phyloP scores from a whole-genome alignment of 768 basidiomycete species.

The Mycena maculata region DNA sequence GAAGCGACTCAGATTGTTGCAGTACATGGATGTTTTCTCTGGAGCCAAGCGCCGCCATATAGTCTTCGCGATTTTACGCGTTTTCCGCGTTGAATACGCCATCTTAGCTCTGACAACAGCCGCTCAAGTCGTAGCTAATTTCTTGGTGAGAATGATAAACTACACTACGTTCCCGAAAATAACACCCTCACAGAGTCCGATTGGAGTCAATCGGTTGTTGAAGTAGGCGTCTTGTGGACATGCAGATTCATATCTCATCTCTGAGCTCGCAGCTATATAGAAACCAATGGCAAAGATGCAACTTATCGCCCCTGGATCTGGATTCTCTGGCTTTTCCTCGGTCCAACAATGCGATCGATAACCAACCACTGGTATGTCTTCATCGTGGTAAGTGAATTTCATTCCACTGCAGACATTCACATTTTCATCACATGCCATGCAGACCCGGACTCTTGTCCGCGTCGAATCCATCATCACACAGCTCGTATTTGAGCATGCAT shows the following conservation, averaged over 20 bases:
- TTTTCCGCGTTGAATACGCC: conserved; percentile 34
- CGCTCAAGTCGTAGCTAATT: conserved; percentile 15
- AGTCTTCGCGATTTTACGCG: conserved; percentile 45
- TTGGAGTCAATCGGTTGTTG: conserved; percentile 34
- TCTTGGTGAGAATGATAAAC: background rate
- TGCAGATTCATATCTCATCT: background rate
- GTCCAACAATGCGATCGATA: conserved; percentile 49
- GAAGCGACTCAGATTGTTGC: background rate
- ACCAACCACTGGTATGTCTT: conserved; percentile 58
- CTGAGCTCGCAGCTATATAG: conserved; percentile 51
- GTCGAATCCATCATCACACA: conserved; percentile 58
- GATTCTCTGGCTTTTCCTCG: conserved; percentile 54
- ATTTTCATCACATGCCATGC: background rate
- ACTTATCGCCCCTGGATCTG: conserved; percentile 65
- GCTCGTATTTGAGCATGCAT: conserved; percentile 66
- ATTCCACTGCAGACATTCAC: background rate
- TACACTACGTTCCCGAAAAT: background rate
- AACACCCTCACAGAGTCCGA: conserved; percentile 10
- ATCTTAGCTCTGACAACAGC: conserved; percentile 18
- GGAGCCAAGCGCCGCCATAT: conserved; percentile 48
- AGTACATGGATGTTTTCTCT: conserved; percentile 31
- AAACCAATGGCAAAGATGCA: conserved; percentile 53
- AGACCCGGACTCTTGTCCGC: conserved; percentile 54
- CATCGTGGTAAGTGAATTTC: conserved; percentile 49
- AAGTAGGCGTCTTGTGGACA: conserved; percentile 4